phyloP scores from a whole-genome alignment of 495 filamentous ascomycete species.

The Chaetomium fimeti region DNA sequence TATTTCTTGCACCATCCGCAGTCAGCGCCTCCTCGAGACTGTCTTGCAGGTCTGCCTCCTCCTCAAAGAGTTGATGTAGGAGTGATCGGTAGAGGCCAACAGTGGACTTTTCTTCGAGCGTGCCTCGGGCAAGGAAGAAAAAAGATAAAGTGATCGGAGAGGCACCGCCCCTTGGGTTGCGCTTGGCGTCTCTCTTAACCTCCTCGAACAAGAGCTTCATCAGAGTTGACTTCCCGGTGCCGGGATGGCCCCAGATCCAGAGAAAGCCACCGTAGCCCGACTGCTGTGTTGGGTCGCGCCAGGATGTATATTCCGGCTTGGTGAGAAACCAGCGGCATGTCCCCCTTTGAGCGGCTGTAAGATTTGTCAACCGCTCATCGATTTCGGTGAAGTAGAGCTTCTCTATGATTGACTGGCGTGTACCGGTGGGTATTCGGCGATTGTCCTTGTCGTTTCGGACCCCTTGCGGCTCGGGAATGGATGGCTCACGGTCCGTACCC shows the following conservation, averaged over 20 bases:
- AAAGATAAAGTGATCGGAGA: constrained; percentile 41
- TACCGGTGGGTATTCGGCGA: neutral
- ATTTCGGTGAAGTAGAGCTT: constrained; percentile 36
- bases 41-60: constrained; percentile 5
- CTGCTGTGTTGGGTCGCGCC: constrained; percentile 38
- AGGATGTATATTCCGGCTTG: constrained; percentile 39
- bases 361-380: constrained; percentile 33
- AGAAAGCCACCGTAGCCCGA: constrained; percentile 47
- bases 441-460: neutral
- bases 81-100: constrained; percentile 52
- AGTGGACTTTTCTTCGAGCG: constrained; percentile 45
- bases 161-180: neutral
- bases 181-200: constrained; percentile 21
- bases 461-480: neutral
- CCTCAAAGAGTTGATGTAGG: constrained; percentile 30
- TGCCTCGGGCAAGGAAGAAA: constrained; percentile 54
- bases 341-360: constrained; percentile 25
- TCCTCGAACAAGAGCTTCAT: constrained; percentile 48
- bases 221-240: constrained; percentile 54
- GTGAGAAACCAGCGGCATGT: constrained; percentile 51
- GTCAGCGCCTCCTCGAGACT: constrained; percentile 21
- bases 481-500: neutral
- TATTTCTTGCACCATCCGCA: constrained; percentile 17
- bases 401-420: neutral
- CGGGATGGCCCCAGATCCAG: constrained; percentile 56